Conservation (phyloP, 2,329 filamentous ascomycete genomes). For the Diaporthe batatas region DNA sequence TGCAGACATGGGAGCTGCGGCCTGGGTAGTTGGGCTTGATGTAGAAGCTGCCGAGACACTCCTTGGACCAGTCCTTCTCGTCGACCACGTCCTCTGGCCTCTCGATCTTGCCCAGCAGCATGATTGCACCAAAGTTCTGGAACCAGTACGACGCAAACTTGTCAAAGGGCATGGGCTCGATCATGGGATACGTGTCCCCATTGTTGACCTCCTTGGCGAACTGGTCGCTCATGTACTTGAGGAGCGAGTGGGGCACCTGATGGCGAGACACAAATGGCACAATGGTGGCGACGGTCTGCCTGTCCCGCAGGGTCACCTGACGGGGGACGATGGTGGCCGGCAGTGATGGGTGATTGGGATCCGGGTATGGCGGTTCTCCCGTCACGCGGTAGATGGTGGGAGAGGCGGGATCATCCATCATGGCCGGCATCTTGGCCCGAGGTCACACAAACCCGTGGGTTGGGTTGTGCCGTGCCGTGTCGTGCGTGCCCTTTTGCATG, state of each 20-base stretch:
- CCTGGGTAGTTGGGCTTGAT: conserved; percentile 96
- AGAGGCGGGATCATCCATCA: conserved; percentile 81
- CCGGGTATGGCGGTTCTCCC: conserved; percentile 75
- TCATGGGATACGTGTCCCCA: conserved; percentile 93
- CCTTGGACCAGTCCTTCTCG: conserved; percentile 80
- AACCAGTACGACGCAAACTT: conserved; percentile 90
- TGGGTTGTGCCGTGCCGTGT: not conserved
- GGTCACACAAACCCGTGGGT: conserved; percentile 3
- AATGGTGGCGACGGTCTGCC: conserved; percentile 85
- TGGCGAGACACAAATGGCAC: conserved; percentile 84
- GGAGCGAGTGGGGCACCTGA: conserved; percentile 80
- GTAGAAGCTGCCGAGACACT: conserved; percentile 91
- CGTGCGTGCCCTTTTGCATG: not conserved
- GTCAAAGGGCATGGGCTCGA: conserved; percentile 79
- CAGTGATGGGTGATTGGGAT: conserved; percentile 71
- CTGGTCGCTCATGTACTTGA: conserved; percentile 84
- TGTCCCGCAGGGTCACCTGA: conserved; percentile 85
- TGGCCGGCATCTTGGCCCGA: conserved; percentile 74
- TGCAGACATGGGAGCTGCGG: conserved; percentile 91
- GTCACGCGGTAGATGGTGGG: conserved; percentile 79
- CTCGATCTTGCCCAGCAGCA: conserved; percentile 83
- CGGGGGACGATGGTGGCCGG: conserved; percentile 78
- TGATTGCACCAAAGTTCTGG: conserved; percentile 88
- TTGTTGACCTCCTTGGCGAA: conserved; percentile 92
- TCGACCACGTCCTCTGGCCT: conserved; percentile 70